Evolutionary conservation across 768 basidiomycete species (phyloP).

Genomic region (Lactarius indigo): DNA sequence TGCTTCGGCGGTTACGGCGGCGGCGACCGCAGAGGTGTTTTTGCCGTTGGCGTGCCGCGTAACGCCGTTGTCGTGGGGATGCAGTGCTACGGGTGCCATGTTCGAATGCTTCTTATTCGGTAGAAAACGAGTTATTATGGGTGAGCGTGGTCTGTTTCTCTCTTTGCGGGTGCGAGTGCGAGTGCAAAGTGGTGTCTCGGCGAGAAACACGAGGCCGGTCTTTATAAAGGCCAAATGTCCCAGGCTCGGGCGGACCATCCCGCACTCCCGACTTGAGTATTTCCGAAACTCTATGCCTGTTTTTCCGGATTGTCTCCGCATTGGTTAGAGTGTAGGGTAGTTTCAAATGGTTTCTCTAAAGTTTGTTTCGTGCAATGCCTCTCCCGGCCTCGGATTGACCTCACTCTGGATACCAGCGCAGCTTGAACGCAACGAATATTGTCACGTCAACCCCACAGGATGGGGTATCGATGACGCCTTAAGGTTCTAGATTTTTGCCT

Average conservation of each 20-base stretch:
- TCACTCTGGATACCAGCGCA: not conserved
- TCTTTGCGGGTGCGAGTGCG: not conserved
- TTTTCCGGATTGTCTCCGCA: not conserved
- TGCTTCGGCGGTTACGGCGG: constrained; percentile 2
- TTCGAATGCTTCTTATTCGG: not conserved
- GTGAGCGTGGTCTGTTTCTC: not conserved
- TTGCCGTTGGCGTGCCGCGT: constrained; percentile 20
- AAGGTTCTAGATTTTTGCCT: not conserved
- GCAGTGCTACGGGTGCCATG: constrained; percentile 22
- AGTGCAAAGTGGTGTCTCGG: not conserved
- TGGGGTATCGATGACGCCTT: not conserved
- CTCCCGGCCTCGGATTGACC: not conserved
- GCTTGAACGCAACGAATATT: not conserved
- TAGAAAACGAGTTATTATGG: not conserved
- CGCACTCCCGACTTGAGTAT: too few species aligned
- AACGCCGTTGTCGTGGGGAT: constrained; percentile 7
- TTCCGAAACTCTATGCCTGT: not conserved
- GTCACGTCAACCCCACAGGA: not conserved
- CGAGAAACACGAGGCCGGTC: not conserved
- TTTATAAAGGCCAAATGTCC: not conserved
- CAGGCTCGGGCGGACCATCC: constrained; percentile 1
- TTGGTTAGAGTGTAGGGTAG: not conserved
- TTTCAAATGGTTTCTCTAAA: not conserved
- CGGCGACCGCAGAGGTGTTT: constrained; percentile 18
- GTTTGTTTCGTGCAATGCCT: not conserved